A percentile compares a stretch with the other conserved stretches of the same genome.
Conservation (phyloP, 75 land plant genomes). For the Pinus tabuliformis region DNA sequence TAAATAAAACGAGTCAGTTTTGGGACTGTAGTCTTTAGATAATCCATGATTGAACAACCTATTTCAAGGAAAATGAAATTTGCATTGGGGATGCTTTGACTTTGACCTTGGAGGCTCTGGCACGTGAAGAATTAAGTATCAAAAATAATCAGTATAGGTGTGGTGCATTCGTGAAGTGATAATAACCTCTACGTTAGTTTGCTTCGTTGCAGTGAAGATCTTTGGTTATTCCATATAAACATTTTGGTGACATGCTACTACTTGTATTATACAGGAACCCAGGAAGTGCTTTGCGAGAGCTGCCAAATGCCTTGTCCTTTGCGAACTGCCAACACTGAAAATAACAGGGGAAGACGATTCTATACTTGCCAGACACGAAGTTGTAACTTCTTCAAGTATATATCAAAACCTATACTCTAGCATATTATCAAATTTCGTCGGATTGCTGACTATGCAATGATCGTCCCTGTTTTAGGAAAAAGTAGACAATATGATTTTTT, state of each 20-base stretch:
- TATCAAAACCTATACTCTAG: not conserved
- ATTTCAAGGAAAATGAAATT: too few species aligned
- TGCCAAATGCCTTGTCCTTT: slow-evolving; percentile 48
- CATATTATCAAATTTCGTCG: too few species aligned
- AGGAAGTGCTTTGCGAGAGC: slow-evolving; percentile 23
- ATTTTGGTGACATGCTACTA: not conserved
- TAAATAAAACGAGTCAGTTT: not conserved
- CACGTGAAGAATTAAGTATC: too few species aligned
- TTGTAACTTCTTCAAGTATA: slow-evolving; percentile 84
- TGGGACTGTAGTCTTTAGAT: not conserved
- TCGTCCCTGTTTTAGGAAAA: too few species aligned
- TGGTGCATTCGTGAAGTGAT: too few species aligned
- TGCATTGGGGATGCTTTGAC: not conserved
- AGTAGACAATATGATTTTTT: not conserved
- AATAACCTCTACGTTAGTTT: too few species aligned
- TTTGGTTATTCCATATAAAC: too few species aligned
- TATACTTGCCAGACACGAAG: slow-evolving; percentile 58
- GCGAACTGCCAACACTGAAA: slow-evolving; percentile 80
- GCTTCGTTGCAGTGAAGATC: too few species aligned
- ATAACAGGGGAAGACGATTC: slow-evolving; percentile 82
- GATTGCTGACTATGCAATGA: not conserved
- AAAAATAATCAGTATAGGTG: not conserved
- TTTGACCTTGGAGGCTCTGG: too few species aligned
- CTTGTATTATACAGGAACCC: slow-evolving; percentile 20
- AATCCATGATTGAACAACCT: not conserved